These are phyloP conservation scores for Colletotrichum lini DNA, from an alignment of 2,329 filamentous ascomycete genomes.

Conservation along the genomic window DNA sequence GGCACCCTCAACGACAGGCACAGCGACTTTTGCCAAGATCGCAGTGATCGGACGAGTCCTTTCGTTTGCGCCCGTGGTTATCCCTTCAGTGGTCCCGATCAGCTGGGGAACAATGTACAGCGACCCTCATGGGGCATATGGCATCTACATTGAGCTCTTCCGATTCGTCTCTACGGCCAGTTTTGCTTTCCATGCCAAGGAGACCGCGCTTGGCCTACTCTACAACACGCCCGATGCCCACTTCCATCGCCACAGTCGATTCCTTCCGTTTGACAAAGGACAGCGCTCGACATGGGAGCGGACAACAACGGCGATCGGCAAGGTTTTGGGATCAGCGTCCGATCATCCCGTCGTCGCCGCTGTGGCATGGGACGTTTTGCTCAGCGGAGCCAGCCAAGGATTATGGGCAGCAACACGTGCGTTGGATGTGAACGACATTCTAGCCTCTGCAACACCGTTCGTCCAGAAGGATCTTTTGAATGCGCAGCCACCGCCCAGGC, in stretches of 20 bases:
- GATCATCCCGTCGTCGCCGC: conserved; percentile 72
- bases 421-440: conserved; percentile 64
- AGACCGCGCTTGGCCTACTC: conserved; percentile 58
- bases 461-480: conserved; percentile 41
- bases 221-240: conserved; percentile 64
- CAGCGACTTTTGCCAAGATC: conserved; percentile 55
- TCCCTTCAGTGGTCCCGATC: conserved; percentile 62
- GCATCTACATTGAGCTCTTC: conserved; percentile 63
- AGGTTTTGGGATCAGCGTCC: conserved; percentile 64
- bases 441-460: conserved; percentile 55
- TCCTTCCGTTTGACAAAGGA: conserved; percentile 62
- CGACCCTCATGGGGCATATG: conserved; percentile 56
- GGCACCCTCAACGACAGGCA: conserved; percentile 58
- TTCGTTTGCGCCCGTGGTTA: conserved; percentile 61
- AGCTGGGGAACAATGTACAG: conserved; percentile 63
- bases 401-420: conserved; percentile 70
- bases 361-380: conserved; percentile 71
- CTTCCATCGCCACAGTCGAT: conserved; percentile 63
- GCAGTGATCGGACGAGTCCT: conserved; percentile 53
- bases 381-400: conserved; percentile 67
- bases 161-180: conserved; percentile 60
- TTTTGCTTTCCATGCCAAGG: conserved; percentile 61
- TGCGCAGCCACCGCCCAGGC: conserved; percentile 27
- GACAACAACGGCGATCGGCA: conserved; percentile 60
- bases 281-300: conserved; percentile 61